Percentiles rank a stretch among this genome's conserved stretches.
Evolutionary conservation across 1,284 basidiomycete genomes (phyloP).

Genomic region (Papiliotrema terrestris): DNA sequence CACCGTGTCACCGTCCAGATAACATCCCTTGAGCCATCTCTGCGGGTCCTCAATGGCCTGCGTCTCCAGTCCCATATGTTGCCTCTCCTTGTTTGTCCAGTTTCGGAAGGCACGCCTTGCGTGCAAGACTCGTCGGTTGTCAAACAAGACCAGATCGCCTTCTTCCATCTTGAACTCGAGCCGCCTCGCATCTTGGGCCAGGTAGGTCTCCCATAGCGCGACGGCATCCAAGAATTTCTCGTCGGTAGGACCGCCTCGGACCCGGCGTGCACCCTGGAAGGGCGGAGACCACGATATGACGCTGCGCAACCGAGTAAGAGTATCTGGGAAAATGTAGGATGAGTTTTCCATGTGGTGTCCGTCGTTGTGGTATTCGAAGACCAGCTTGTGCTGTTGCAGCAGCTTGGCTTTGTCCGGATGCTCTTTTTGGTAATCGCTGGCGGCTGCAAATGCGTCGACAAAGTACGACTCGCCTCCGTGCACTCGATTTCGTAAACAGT

Average conservation of each 20-base stretch:
- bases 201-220: slow-evolving; percentile 58
- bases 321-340: slow-evolving; percentile 67
- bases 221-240: slow-evolving; percentile 61
- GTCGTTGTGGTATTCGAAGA: slow-evolving; percentile 92
- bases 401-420: slow-evolving; percentile 53
- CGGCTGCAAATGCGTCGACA: slow-evolving; percentile 74
- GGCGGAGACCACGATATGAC: slow-evolving; percentile 92
- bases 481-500: slow-evolving; percentile 71
- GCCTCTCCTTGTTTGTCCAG: slow-evolving; percentile 25
- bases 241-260: neutral
- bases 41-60: slow-evolving; percentile 52
- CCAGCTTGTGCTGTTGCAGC: slow-evolving; percentile 59
- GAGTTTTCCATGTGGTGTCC: slow-evolving; percentile 73
- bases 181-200: slow-evolving; percentile 58
- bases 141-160: slow-evolving; percentile 86
- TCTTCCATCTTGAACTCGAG: slow-evolving; percentile 70
- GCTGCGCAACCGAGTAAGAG: slow-evolving; percentile 12
- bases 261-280: slow-evolving; percentile 65
- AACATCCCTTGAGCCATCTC: slow-evolving; percentile 82
- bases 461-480: slow-evolving; percentile 88
- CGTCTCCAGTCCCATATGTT: slow-evolving; percentile 30
- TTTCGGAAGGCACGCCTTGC: slow-evolving; percentile 75
- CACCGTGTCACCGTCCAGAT: slow-evolving; percentile 74
- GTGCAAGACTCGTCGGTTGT: slow-evolving; percentile 90
- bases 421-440: slow-evolving; percentile 53